Conservation (phyloP, 2,329 filamentous ascomycete species). For the Fusarium tuaranense region DNA sequence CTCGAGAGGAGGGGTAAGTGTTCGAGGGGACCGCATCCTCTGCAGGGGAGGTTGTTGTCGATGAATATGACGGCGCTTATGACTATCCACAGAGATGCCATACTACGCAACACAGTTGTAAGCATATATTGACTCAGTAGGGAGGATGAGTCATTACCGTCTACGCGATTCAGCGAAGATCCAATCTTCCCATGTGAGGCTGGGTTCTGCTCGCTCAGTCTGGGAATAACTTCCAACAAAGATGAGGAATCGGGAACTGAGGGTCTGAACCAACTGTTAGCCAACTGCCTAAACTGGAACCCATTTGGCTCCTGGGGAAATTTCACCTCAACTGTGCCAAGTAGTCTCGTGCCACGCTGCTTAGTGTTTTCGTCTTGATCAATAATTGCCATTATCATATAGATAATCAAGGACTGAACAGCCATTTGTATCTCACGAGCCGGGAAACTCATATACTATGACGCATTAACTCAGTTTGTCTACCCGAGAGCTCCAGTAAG, state of each 20-base stretch:
- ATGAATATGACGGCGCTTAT: constrained; percentile 39
- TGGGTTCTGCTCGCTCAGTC: constrained; percentile 28
- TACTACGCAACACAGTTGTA: neutral
- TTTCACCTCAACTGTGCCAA: constrained; percentile 35
- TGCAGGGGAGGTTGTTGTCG: constrained; percentile 17
- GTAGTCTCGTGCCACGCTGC: constrained; percentile 7
- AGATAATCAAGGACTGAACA: constrained; percentile 43
- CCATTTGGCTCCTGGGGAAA: no score
- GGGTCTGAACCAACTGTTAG: constrained; percentile 1
- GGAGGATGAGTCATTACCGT: constrained; percentile 15
- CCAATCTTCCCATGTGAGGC: constrained; percentile 46
- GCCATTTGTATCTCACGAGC: constrained; percentile 32
- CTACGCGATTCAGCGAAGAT: constrained; percentile 48
- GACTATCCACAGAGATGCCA: constrained; percentile 41
- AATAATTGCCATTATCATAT: constrained; percentile 47
- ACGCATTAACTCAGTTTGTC: neutral
- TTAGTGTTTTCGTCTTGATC: constrained; percentile 23
- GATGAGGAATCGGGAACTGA: constrained; percentile 23
- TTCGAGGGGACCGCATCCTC: neutral
- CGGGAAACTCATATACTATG: constrained; percentile 6
- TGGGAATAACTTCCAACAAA: constrained; percentile 17
- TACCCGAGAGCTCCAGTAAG: neutral
- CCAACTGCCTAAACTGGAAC: neutral
- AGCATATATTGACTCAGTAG: no score
- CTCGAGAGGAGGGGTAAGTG: constrained; percentile 32